A percentile compares a stretch with the other conserved stretches of the same genome.
Evolutionary conservation across 768 basidiomycete genomes (phyloP).

Genomic region (Boletales sp.): DNA sequence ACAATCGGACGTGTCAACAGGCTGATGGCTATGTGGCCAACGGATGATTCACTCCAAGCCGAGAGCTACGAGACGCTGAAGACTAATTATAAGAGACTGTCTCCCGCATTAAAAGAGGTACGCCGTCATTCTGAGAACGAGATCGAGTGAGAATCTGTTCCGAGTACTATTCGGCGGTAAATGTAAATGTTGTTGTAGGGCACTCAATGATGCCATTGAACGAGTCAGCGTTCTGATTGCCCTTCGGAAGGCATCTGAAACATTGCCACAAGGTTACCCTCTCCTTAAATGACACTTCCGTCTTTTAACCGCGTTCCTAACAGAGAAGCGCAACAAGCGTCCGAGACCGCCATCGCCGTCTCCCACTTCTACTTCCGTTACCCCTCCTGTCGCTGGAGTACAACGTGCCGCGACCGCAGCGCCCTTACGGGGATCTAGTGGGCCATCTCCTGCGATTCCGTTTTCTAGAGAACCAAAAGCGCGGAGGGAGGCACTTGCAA

Average conservation of each 20-base stretch:
- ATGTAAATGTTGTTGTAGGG: slow-evolving; percentile 38
- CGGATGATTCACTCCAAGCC: slow-evolving; percentile 62
- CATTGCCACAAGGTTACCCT: slow-evolving; percentile 48
- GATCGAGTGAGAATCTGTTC: slow-evolving; percentile 45
- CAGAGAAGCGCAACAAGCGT: slow-evolving; percentile 78
- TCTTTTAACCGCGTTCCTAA: slow-evolving; percentile 2
- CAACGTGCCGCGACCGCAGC: slow-evolving; percentile 13
- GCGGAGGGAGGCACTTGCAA: slow-evolving; percentile 56
- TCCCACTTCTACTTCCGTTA: slow-evolving; percentile 45
- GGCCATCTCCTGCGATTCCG: slow-evolving; percentile 45
- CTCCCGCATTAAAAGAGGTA: slow-evolving; percentile 60
- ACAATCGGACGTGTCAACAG: slow-evolving; percentile 72
- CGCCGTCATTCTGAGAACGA: slow-evolving; percentile 57
- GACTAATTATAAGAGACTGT: slow-evolving; percentile 58
- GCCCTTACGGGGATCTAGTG: slow-evolving; percentile 52
- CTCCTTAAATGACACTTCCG: neutral
- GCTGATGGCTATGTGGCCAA: slow-evolving; percentile 66
- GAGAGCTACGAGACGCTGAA: slow-evolving; percentile 68
- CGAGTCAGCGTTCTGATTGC: slow-evolving; percentile 66
- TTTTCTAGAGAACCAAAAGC: slow-evolving; percentile 66
- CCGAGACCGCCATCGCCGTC: slow-evolving; percentile 68
- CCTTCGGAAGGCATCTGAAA: slow-evolving; percentile 68
- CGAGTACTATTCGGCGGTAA: slow-evolving; percentile 2
- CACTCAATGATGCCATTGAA: slow-evolving; percentile 70
- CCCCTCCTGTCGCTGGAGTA: slow-evolving; percentile 21